phyloP scores from a whole-genome alignment of 2,329 filamentous ascomycete genomes.

The Phialocephala subalpina region DNA sequence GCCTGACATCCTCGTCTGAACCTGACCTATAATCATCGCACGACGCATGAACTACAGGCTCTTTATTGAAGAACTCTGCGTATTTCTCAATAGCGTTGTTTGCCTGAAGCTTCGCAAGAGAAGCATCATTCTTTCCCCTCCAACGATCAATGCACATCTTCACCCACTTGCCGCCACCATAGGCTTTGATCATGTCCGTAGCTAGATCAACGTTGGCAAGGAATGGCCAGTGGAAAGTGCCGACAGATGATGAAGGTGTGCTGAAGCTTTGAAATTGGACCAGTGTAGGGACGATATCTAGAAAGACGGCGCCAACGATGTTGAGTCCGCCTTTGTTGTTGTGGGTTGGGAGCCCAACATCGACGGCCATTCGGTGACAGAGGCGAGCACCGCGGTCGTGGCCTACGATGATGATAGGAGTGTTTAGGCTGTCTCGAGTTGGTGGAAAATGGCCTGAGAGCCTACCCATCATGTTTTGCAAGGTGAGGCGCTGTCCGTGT shows the following conservation, averaged over 20 bases:
- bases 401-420: constrained; percentile 52
- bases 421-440: constrained; percentile 14
- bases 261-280: constrained; percentile 53
- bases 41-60: constrained; percentile 50
- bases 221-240: constrained; percentile 57
- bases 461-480: constrained; percentile 51
- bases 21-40: constrained; percentile 58
- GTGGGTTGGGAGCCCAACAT: constrained; percentile 36
- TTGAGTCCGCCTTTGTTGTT: constrained; percentile 39
- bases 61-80: constrained; percentile 49
- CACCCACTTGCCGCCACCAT: constrained; percentile 51
- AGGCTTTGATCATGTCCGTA: constrained; percentile 51
- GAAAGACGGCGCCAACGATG: constrained; percentile 50
- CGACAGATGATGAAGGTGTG: constrained; percentile 45
- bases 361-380: constrained; percentile 55
- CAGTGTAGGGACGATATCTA: constrained; percentile 58
- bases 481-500: constrained; percentile 51
- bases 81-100: constrained; percentile 54
- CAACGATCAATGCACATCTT: constrained; percentile 44
- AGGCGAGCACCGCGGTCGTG: constrained; percentile 60
- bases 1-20: constrained; percentile 50
- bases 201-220: constrained; percentile 55
- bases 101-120: constrained; percentile 34
- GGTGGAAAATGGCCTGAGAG: constrained; percentile 44
- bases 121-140: constrained; percentile 36